Percentiles rank a stretch among this genome's conserved stretches.
These are phyloP conservation scores for Zygotorulaspora chibaensis DNA, from an alignment of 805 yeast species.

Conservation along the genomic window DNA sequence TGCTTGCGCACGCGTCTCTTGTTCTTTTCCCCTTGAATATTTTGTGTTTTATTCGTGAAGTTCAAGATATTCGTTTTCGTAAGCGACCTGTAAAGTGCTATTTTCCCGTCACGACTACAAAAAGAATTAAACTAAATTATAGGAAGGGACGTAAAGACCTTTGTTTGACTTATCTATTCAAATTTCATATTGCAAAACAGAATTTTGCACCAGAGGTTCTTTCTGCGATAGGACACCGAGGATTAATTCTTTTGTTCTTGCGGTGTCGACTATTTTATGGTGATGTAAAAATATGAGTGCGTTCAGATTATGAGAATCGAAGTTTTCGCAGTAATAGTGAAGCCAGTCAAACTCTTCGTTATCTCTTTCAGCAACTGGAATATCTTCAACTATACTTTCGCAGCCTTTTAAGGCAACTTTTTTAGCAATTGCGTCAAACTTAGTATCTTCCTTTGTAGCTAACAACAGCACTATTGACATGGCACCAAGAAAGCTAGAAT, in stretches of 20 bases:
- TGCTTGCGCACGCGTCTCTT: not conserved
- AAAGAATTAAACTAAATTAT: not conserved
- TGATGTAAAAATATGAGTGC: conserved; percentile 22
- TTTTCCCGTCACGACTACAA: not conserved
- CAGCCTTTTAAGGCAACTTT: conserved; percentile 30
- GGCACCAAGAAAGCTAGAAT: conserved; percentile 24
- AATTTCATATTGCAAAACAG: conserved; percentile 28
- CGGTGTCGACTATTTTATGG: conserved; percentile 6
- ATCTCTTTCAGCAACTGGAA: conserved; percentile 22
- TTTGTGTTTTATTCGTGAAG: not conserved
- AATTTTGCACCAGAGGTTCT: conserved; percentile 27
- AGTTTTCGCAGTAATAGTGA: conserved; percentile 17
- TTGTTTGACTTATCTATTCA: conserved; percentile 4
- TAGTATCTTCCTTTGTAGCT: conserved; percentile 20
- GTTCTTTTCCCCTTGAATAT: not conserved
- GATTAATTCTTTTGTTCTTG: conserved; percentile 20
- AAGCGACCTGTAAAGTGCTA: not conserved
- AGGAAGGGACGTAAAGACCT: not conserved
- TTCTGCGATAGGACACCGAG: conserved; percentile 15
- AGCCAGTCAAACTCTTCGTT: conserved; percentile 26
- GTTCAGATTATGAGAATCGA: conserved; percentile 10
- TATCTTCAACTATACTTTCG: conserved; percentile 20
- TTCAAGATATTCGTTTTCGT: too few relatives aligned
- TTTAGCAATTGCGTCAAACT: conserved; percentile 30
- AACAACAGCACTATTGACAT: conserved; percentile 25